phyloP scores from a whole-genome alignment of 1,284 basidiomycete species.

The Caloboletus firmus region DNA sequence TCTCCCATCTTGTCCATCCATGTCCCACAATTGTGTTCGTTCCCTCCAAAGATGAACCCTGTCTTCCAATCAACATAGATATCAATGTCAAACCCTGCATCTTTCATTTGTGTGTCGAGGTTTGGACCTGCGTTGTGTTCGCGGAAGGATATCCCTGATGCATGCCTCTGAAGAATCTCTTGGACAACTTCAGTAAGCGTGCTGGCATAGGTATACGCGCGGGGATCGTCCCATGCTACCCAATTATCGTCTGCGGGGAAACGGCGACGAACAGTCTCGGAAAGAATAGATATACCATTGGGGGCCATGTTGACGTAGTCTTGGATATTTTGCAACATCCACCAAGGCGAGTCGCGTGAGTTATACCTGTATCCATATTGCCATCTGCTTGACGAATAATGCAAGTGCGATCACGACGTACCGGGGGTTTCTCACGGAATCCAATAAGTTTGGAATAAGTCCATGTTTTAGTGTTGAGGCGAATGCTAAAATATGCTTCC shows the following conservation, averaged over 20 bases:
- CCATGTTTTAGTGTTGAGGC: conserved; percentile 86
- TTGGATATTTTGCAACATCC: conserved; percentile 98
- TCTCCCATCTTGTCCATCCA: conserved; percentile 99
- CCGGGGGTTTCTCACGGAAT: conserved; percentile 82
- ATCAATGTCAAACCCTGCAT: conserved; percentile 92
- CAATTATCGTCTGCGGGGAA: conserved; percentile 94
- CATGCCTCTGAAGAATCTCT: conserved; percentile 94
- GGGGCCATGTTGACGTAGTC: conserved; percentile 88
- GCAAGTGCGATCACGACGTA: conserved; percentile 39
- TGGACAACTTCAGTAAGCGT: conserved; percentile 93
- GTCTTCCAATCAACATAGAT: conserved; percentile 94
- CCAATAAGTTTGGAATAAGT: conserved; percentile 89
- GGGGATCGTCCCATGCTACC: conserved; percentile 88
- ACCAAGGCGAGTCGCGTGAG: conserved; percentile 93
- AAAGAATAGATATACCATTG: conserved; percentile 79
- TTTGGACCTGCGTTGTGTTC: conserved; percentile 97
- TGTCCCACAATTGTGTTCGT: conserved; percentile 80
- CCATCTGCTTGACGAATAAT: background rate
- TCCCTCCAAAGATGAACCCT: conserved; percentile 89
- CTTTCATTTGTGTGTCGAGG: conserved; percentile 93
- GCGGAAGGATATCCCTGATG: conserved; percentile 88
- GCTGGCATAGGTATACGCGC: conserved; percentile 78
- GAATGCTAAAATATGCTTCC: conserved; percentile 86
- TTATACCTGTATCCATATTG: conserved; percentile 62
- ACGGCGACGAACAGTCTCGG: conserved; percentile 82